These are phyloP conservation scores for Cucumis cinereus DNA, from an alignment of 306 rosid species.

Conservation along the genomic window DNA sequence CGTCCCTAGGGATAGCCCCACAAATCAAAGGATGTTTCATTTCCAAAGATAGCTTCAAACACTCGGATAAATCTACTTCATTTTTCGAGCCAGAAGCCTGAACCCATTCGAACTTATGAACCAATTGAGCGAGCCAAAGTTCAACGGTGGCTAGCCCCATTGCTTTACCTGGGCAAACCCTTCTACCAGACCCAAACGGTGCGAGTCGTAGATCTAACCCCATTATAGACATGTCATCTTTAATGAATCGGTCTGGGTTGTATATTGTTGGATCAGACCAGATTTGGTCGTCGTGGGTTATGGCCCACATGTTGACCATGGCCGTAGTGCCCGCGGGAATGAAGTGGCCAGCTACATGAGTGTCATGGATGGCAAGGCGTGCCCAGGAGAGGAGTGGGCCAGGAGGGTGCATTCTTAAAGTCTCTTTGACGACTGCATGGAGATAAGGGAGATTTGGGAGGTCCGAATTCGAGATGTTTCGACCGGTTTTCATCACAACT, in stretches of 20 bases:
- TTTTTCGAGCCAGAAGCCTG: not conserved
- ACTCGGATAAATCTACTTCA: slow-evolving; percentile 39
- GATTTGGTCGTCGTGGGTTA: slow-evolving; percentile 36
- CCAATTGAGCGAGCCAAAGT: slow-evolving; percentile 62
- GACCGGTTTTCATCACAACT: not conserved
- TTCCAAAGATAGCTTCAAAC: slow-evolving; percentile 65
- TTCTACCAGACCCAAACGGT: slow-evolving; percentile 66
- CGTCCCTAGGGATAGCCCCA: slow-evolving; percentile 37
- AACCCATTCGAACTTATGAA: slow-evolving; percentile 44
- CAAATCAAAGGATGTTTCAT: slow-evolving; percentile 58
- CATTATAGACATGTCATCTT: slow-evolving; percentile 23
- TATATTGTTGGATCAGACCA: slow-evolving; percentile 38
- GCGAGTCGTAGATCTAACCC: slow-evolving; percentile 69
- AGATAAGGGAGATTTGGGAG: slow-evolving; percentile 44
- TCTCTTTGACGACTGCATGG: slow-evolving; percentile 57
- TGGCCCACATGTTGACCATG: slow-evolving; percentile 82
- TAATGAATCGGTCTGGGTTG: slow-evolving; percentile 44
- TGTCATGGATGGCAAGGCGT: slow-evolving; percentile 50
- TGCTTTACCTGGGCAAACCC: slow-evolving; percentile 77
- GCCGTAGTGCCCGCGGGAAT: slow-evolving; percentile 66
- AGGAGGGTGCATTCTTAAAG: slow-evolving; percentile 63
- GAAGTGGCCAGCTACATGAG: slow-evolving; percentile 25
- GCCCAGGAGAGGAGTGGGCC: slow-evolving; percentile 89
- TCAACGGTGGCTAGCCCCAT: slow-evolving; percentile 64
- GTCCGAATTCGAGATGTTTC: slow-evolving; percentile 31